Evolutionary conservation across 1,139 yeast genomes (phyloP).

Genomic region (Zygoascus sp.): DNA sequence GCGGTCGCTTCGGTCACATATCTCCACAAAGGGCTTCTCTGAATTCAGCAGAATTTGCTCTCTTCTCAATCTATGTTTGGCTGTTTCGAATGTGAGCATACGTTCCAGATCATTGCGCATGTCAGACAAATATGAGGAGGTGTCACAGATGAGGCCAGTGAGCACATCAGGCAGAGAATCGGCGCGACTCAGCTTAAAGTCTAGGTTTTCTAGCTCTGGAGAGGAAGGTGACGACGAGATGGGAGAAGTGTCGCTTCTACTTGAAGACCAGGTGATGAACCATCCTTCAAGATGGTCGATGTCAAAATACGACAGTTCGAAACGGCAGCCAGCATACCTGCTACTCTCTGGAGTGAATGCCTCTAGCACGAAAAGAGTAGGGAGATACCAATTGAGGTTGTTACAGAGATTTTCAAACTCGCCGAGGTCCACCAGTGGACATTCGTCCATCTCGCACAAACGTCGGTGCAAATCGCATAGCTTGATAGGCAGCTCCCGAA

Average conservation of each 20-base stretch:
- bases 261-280: conserved; percentile 8
- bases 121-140: neutral
- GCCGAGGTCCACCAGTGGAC: neutral
- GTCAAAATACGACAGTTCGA: conserved; percentile 3
- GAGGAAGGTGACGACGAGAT: conserved; percentile 1
- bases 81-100: conserved; percentile 18
- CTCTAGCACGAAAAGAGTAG: conserved; percentile 4
- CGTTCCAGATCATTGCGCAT: conserved; percentile 16
- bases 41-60: conserved; percentile 17
- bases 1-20: conserved; percentile 21
- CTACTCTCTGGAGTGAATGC: neutral
- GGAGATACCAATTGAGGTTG: conserved; percentile 1
- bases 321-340: conserved; percentile 3
- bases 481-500: conserved; percentile 13
- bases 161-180: conserved; percentile 2
- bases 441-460: neutral
- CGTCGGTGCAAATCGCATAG: conserved; percentile 3
- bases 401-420: conserved; percentile 5
- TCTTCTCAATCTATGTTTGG: conserved; percentile 15
- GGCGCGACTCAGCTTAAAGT: neutral
- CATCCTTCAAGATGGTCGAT: conserved; percentile 2
- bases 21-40: conserved; percentile 20
- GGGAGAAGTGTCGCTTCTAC: neutral
- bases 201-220: neutral
- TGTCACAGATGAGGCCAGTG: conserved; percentile 9